A percentile compares a stretch with the other conserved stretches of the same genome.
phyloP scores from a whole-genome alignment of 1,284 basidiomycete genomes.

The Sutorius eximius region DNA sequence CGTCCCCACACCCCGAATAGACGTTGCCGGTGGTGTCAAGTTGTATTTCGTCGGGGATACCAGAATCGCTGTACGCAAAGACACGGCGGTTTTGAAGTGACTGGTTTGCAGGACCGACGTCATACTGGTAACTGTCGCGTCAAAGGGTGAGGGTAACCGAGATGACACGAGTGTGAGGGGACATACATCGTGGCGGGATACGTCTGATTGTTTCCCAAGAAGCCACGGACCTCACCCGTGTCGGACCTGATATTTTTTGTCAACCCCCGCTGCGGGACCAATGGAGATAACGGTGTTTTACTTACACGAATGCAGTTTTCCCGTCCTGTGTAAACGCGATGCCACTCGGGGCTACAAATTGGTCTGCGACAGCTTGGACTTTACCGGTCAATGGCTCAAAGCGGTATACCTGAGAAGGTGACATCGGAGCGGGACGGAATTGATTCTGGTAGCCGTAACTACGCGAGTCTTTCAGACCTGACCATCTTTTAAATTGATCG shows the following conservation, averaged over 20 bases:
- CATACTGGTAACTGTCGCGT: constrained; percentile 59
- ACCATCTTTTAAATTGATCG: too few relatives aligned
- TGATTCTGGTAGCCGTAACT: constrained; percentile 65
- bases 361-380: constrained; percentile 70
- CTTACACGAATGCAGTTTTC: constrained; percentile 64
- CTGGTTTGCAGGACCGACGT: constrained; percentile 60
- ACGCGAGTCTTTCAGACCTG: neutral
- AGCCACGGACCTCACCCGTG: constrained; percentile 48
- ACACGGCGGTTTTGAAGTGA: constrained; percentile 63
- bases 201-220: constrained; percentile 59
- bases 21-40: constrained; percentile 19
- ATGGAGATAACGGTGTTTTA: constrained; percentile 18
- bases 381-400: constrained; percentile 63
- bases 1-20: constrained; percentile 28
- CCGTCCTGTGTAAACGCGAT: constrained; percentile 71
- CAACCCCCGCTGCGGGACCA: neutral
- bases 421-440: constrained; percentile 62
- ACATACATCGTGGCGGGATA: constrained; percentile 67
- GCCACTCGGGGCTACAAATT: constrained; percentile 62
- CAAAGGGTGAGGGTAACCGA: neutral
- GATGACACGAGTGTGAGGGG: neutral
- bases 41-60: constrained; percentile 73
- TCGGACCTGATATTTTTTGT: constrained; percentile 44
- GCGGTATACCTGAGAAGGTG: constrained; percentile 75
- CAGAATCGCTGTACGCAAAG: constrained; percentile 70